Evolutionary conservation across 1,284 basidiomycete genomes (phyloP).

Genomic region (Xerocomus minutiporus): DNA sequence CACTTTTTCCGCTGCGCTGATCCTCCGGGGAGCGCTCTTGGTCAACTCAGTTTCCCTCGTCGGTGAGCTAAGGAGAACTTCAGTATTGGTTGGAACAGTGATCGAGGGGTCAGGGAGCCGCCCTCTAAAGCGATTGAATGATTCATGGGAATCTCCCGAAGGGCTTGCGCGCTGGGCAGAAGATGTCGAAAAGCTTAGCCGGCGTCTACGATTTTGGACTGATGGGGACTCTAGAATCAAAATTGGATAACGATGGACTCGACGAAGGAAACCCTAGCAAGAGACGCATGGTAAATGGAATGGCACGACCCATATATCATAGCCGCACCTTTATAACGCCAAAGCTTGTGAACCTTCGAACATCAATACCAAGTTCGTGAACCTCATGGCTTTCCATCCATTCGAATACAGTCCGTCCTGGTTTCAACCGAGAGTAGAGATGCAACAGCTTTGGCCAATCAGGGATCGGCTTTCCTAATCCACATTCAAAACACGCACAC

Average conservation of each 20-base stretch:
- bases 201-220: constrained; percentile 36
- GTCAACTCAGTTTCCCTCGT: constrained; percentile 17
- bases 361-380: constrained; percentile 75
- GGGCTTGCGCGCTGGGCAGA: constrained; percentile 26
- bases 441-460: constrained; percentile 83
- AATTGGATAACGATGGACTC: constrained; percentile 91
- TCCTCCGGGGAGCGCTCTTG: constrained; percentile 31
- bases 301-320: constrained; percentile 1
- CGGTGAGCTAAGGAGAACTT: constrained; percentile 25
- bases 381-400: constrained; percentile 86
- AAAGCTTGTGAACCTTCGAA: constrained; percentile 93
- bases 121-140: constrained; percentile 29
- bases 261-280: constrained; percentile 80
- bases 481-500: constrained; percentile 6
- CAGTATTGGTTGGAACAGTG: constrained; percentile 30
- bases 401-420: constrained; percentile 79
- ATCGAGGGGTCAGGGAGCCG: constrained; percentile 27
- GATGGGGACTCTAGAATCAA: constrained; percentile 43
- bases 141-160: constrained; percentile 25
- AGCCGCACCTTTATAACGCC: constrained; percentile 87
- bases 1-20: constrained; percentile 56
- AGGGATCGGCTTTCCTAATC: constrained; percentile 48
- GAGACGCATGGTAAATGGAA: neutral
- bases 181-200: constrained; percentile 39
- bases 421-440: constrained; percentile 83